phyloP scores from a whole-genome alignment of 2,329 filamentous ascomycete genomes.

The Aspergillus sp. region DNA sequence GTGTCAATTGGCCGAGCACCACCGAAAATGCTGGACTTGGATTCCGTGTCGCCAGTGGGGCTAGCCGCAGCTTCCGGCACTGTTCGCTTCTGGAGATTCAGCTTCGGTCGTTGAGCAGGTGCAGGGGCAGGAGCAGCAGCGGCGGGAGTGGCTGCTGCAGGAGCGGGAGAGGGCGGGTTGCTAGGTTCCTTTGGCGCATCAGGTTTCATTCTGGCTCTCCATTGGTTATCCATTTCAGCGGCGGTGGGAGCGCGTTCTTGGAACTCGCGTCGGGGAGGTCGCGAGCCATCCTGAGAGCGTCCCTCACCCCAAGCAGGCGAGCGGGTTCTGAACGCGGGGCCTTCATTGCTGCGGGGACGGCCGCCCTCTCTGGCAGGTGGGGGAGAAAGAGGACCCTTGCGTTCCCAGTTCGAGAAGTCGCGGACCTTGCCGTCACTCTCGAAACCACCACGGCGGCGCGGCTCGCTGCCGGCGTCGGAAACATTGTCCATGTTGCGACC shows the following conservation, averaged over 20 bases:
- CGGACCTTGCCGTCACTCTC: conserved; percentile 72
- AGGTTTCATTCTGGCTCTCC: conserved; percentile 89
- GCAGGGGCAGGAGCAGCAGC: conserved; percentile 59
- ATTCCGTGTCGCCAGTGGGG: conserved; percentile 53
- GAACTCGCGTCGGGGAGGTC: conserved; percentile 76
- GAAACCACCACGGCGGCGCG: conserved; percentile 64
- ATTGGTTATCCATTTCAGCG: conserved; percentile 89
- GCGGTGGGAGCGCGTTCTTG: conserved; percentile 75
- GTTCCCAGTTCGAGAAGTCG: conserved; percentile 90
- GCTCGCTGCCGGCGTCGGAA: conserved; percentile 62
- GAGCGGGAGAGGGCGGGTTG: conserved; percentile 71
- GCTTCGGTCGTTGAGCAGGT: conserved; percentile 68
- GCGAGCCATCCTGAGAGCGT: conserved; percentile 70
- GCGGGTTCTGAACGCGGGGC: conserved; percentile 60
- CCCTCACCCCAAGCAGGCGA: conserved; percentile 75
- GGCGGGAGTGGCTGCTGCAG: conserved; percentile 47
- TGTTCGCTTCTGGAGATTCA: conserved; percentile 89
- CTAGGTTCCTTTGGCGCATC: conserved; percentile 72
- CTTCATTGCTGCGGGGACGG: conserved; percentile 60
- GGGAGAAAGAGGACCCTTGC: conserved; percentile 86
- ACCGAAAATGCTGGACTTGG: conserved; percentile 91
- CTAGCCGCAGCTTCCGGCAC: conserved; percentile 69
- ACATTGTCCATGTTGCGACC: conserved; percentile 55
- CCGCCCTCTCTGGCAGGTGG: conserved; percentile 58
- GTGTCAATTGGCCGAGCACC: conserved; percentile 94